phyloP scores from a whole-genome alignment of 2,329 filamentous ascomycete species.

The Torrubiellomyces zombiae region DNA sequence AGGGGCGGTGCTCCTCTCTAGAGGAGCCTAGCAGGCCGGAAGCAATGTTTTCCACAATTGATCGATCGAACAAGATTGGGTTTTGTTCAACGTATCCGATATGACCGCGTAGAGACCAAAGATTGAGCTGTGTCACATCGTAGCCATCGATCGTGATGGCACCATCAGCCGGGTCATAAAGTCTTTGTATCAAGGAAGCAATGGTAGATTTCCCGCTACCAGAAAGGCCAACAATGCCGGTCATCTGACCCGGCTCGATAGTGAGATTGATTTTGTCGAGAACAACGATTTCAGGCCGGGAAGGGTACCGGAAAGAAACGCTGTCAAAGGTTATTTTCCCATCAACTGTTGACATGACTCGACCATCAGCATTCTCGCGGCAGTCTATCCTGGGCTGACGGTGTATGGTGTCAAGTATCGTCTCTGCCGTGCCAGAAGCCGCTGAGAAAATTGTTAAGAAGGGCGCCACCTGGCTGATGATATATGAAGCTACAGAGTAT shows the following conservation, averaged over 20 bases:
- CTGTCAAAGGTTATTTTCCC: not conserved
- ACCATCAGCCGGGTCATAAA: constrained; percentile 36
- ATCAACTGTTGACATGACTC: not conserved
- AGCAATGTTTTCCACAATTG: constrained; percentile 33
- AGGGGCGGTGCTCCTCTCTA: not conserved
- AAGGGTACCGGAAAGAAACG: constrained; percentile 18
- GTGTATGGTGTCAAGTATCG: constrained; percentile 1
- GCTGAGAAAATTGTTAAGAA: not conserved
- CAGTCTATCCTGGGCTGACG: not conserved
- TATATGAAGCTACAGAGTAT: constrained; percentile 8
- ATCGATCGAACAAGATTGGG: constrained; percentile 42
- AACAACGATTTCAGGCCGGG: constrained; percentile 35
- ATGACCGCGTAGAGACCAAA: constrained; percentile 36
- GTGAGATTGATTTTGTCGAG: constrained; percentile 35
- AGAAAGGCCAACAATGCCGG: constrained; percentile 53
- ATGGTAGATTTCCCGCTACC: constrained; percentile 56
- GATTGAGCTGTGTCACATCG: constrained; percentile 34
- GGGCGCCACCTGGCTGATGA: not conserved
- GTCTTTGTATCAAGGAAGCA: constrained; percentile 47
- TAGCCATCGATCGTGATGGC: constrained; percentile 19
- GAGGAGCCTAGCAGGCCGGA: constrained; percentile 15
- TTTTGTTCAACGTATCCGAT: constrained; percentile 47
- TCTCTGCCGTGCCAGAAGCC: not conserved
- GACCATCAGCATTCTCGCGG: not conserved
- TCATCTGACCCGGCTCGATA: constrained; percentile 42